Evolutionary conservation across 1,139 yeast species (phyloP).

Genomic region (Geotrichum klebahnii): DNA sequence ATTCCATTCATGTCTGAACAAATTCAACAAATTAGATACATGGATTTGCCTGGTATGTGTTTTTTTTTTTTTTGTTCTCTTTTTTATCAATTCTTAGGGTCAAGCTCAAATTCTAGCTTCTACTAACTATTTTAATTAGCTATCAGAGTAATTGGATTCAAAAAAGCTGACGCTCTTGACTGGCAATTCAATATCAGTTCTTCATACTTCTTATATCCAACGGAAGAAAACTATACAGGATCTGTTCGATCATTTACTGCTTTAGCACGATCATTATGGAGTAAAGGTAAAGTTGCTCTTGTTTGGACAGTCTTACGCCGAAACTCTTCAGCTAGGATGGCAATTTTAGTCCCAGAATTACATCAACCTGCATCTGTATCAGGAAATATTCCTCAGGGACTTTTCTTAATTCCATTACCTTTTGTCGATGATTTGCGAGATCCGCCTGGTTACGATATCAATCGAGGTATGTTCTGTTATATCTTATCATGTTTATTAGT

Average conservation of each 20-base stretch:
- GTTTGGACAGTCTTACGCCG: conserved; percentile 65
- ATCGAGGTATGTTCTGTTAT: conserved; percentile 3
- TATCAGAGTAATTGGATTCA: conserved; percentile 65
- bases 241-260: conserved; percentile 67
- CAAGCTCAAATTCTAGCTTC: too few species aligned
- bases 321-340: conserved; percentile 55
- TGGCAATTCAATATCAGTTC: conserved; percentile 50
- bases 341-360: conserved; percentile 56
- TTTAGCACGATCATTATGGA: conserved; percentile 57
- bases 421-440: conserved; percentile 40
- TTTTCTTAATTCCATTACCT: conserved; percentile 40
- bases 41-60: conserved; percentile 38
- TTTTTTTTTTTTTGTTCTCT: not conserved
- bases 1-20: conserved; percentile 43
- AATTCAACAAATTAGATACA: conserved; percentile 37
- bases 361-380: conserved; percentile 22
- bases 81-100: too few species aligned
- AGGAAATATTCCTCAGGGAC: conserved; percentile 34
- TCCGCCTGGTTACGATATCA: conserved; percentile 27
- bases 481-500: not conserved
- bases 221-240: conserved; percentile 54
- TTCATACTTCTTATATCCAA: conserved; percentile 59
- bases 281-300: conserved; percentile 54
- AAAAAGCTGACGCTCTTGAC: conserved; percentile 38
- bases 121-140: too few species aligned